phyloP scores from a whole-genome alignment of 225 moss, liverwort and hornwort species.

The Takakia lepidozioides region DNA sequence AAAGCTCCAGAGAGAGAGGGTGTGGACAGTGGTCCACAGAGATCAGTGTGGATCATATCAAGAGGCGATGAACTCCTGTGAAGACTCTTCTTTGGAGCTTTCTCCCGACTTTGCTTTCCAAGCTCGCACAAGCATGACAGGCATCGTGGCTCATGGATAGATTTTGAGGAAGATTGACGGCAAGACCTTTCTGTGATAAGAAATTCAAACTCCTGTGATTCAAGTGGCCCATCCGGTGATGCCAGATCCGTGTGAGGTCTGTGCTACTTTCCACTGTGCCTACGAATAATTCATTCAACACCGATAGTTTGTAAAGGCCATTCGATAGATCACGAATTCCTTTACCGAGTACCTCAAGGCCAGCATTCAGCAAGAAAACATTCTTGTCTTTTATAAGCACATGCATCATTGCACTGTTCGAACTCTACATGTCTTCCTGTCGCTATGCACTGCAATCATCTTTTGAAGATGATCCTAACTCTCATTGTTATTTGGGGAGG shows the following conservation, averaged over 20 bases:
- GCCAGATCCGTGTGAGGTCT: not conserved
- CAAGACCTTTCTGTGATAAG: not conserved
- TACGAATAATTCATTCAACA: not conserved
- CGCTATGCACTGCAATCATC: no score
- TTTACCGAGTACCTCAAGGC: not conserved
- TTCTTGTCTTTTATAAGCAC: no score
- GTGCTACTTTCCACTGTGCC: not conserved
- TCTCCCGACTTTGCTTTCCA: not conserved
- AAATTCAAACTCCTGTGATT: not conserved
- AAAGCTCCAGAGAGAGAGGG: not conserved
- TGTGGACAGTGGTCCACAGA: not conserved
- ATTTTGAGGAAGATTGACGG: not conserved
- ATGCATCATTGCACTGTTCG: no score
- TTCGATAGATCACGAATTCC: not conserved
- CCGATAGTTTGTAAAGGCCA: not conserved
- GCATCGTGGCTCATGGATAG: no score
- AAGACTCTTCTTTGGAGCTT: not conserved
- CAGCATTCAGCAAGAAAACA: not conserved
- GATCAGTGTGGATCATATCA: not conserved
- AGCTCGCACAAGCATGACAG: not conserved
- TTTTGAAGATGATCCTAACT: no score
- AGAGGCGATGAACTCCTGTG: not conserved
- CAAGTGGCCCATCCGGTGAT: not conserved
- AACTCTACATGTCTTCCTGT: no score
- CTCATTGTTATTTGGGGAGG: no score